Evolutionary conservation across 192 early-diverging fungal genomes (phyloP), one percentile per base, ranked within the genome.

Genomic region (Gorgonomyces haynaldii): DNA sequence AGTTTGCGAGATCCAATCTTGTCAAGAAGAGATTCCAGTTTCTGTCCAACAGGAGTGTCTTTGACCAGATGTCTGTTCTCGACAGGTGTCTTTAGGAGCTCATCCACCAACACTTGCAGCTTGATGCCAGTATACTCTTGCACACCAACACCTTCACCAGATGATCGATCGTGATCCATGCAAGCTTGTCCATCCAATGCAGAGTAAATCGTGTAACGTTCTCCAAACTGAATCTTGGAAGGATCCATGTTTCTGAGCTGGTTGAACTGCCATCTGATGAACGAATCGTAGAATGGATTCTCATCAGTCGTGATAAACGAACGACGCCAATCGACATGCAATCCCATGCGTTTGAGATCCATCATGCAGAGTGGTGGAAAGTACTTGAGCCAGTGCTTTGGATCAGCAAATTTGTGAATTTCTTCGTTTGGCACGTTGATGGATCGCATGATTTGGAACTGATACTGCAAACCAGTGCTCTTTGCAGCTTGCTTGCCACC

Each of bases 241-340:
- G 42, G 28, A 25, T 70, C 52, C 61, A 81, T 66, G 5, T 64
- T 69, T 41, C 71, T 67, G 32, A 98, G 76, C 51, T 82, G 85
- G 69, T 85, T 86, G 70, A 98, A 95, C 61, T 98, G 95, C 95
- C 95, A 98, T 31, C 85, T 83, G 15, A 95, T 80, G 66, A 98
- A 98, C 12, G 86, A 84, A 64, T 98, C 95, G 60, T 95, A 98
- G 77, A 88, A 98, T 29, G 91, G 91, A 57, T 98, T 98, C 52
- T 81, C 76, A 54, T 96, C 91, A 23, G 95, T 98, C 50, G 95
- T 98, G 60, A 98, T 81, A 71, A 98, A 98, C 5, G 85, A 83
- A 41, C 95, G 81, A 49, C 95, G 83, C 90, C 87, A 92, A 70
- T 98, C 95, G 41, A 94, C 76, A 12, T 72, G 64, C 0, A 61